Evolutionary conservation across 2,329 filamentous ascomycete species (phyloP), one percentile per base, ranked within the genome.

Genomic region (Didymella glomerata): DNA sequence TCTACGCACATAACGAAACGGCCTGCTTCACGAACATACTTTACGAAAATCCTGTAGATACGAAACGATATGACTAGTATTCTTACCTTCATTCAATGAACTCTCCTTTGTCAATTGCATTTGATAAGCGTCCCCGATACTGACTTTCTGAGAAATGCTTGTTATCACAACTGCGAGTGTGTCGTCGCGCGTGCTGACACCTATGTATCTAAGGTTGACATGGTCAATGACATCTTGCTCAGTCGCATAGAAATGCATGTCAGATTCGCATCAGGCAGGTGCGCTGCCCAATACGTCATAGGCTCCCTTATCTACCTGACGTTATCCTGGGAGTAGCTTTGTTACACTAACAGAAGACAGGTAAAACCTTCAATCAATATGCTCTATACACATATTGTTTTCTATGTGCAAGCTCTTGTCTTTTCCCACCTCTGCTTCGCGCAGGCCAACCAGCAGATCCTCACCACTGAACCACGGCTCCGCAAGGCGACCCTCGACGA

Each of bases 51-150:
- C 25, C 27, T 66, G 64, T 66, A 68, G 61, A 61, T 65, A 68
- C 46, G 20, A 41, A 60, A 66, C 49, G 55, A 48, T 32, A 68
- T 47, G 59, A 64, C 57, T 61, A 65, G 63, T 57, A 61, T 62
- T 61, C 42, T 52, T 32, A 67, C 67, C 57, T 64, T 70, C 68
- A n/a, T 64, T 68, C 22, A 67, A 68, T 68, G 28, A 63, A 66
- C 46, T 60, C 61, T 65, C 48, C 38, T 56, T 60, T 60, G 57
- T 60, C 52, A 9, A 40, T 25, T 36, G 16, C 14, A n/a, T n/a
- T 16, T 36, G 14, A n/a, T n/a, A 36, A 32, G 6, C 13, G 32
- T n/a, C 6, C 18, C 14, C 14, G 32, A 16, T 6, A 36, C 30
- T 14, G 30, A 8, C 4, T 2, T 8, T 2, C 10, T 2, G 10